Base-by-base conservation (phyloP, 257 asterid species). In the Dorcoceras hygrometricum region DNA sequence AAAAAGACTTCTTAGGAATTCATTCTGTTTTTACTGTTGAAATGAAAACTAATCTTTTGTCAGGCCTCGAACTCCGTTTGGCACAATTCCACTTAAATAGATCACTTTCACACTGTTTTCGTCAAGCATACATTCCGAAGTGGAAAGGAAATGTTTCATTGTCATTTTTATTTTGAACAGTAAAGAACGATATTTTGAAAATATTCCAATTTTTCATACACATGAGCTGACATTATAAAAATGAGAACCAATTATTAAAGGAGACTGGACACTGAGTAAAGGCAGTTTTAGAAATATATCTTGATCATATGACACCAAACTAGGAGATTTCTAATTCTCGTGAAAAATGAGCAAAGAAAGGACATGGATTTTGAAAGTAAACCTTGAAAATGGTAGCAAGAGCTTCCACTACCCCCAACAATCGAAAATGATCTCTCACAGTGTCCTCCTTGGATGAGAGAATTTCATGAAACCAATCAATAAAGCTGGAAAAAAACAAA, bases 311-410 rank as follows among this genome's bases (percentile, higher is more conserved):
- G 34, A 28, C 46, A 53, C 43, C 20, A 20, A 22, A 9, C 59
- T 69, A 46, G 8, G 16, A 20, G 57, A 26, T 51, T 3, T 19
- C 34, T 46, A 26, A 66, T 36, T 68, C 59, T 6, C 19, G 34
- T 23, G 16, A 8, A 57, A 34, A 27, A 66, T 31, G 56, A 36
- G 62, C 63, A 53, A 60, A 50, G 36, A 53, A 19, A 56, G 20
- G 54, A 14, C 72, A 46, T 25, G 58, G 51, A 58, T 50, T 55
- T 43, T 67, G 50, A 70, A 77, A 70, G n/a, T 26, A 6, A 61
- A 91, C 97, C 96, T 93, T 93, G 69, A 86, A 86, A 72, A 83
- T 82, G 77, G 95, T 84, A 74, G 95, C 94, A 68, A 90, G 73
- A 71, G 97, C 92, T 83, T 90, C 99, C 67, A 84, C 82, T 36